Conservation (phyloP, 306 rosid species). For the Cucumis cinereus region DNA sequence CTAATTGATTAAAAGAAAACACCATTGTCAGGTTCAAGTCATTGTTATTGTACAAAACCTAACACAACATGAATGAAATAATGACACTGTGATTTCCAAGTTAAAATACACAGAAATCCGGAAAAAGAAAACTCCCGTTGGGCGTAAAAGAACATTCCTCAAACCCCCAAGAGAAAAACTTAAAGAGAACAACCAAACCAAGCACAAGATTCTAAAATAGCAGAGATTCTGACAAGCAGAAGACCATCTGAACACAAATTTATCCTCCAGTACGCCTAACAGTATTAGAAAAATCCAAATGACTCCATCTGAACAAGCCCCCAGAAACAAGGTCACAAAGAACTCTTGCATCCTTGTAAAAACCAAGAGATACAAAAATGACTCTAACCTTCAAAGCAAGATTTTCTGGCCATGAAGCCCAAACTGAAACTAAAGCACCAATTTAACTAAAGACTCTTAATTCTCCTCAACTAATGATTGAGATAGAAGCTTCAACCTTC, state of each 20-base stretch:
- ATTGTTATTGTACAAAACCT: not conserved
- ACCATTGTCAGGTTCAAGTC: not conserved
- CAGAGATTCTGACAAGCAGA: not conserved
- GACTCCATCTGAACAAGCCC: not conserved
- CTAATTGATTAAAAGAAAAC: no score
- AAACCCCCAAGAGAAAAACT: not conserved
- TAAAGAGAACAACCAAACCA: not conserved
- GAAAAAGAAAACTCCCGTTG: not conserved
- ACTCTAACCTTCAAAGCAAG: not conserved
- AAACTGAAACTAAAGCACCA: not conserved
- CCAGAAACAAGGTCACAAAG: not conserved
- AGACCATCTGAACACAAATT: not conserved
- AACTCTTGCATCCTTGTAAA: not conserved
- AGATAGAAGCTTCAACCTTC: not conserved
- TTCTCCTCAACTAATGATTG: not conserved
- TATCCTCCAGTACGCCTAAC: not conserved
- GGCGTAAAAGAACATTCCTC: not conserved
- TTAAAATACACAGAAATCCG: not conserved
- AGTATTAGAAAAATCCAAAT: no score
- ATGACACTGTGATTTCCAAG: not conserved
- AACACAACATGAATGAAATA: not conserved
- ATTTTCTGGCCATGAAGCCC: not conserved
- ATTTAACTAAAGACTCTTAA: not conserved
- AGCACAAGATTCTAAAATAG: not conserved
- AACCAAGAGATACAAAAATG: not conserved